Evolutionary conservation across 164 flowering plant genomes (phyloP), one percentile per base, ranked within the genome.

Genomic region (Magnolia changhungtana): DNA sequence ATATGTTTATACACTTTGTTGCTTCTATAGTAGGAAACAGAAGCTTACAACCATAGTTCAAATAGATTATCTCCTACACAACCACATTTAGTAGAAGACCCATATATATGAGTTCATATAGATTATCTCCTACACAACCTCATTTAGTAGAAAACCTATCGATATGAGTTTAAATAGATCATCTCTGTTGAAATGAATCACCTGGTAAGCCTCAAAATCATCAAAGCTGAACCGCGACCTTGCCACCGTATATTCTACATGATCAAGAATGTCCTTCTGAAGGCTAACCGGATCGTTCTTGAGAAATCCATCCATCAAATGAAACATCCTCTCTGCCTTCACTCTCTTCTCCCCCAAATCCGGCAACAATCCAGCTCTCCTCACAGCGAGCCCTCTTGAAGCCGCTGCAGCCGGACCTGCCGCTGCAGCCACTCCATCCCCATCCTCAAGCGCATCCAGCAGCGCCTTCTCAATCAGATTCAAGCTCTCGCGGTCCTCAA

Each of bases 171-270:
- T 19, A 13, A 55, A 16, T 55, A 55, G 13, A 55, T 55, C 10
- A 55, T 55, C 61, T 55, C 18, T 11, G 21, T 21, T n/a, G 10
- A 71, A n/a, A 64, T 63, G 74, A 18, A 50, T 67, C 70, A 89
- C 92, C 89, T 86, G 89, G 71, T 86, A 87, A 72, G 90, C 92
- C 80, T 87, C 92, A 76, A 89, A 89, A 85, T 89, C 92, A 74
- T 89, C 90, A 63, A 89, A 89, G 77, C 79, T 85, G 67, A 86
- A 89, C 31, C 89, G 81, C 2, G 90, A 86, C 73, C 90, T 80
- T 0, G 86, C 90, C 73, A 89, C 86, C 0, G 92, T 87, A 72
- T 81, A 87, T 80, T 87, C 90, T 23, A 89, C 90, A 58, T 89
- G 92, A 80, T 86, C 75, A 58, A 89, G 74, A 74, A 89, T 86